These are phyloP conservation scores for Thraustochytrium sp. DNA, from an alignment of 352 stramenopile species.

Conservation along the genomic window DNA sequence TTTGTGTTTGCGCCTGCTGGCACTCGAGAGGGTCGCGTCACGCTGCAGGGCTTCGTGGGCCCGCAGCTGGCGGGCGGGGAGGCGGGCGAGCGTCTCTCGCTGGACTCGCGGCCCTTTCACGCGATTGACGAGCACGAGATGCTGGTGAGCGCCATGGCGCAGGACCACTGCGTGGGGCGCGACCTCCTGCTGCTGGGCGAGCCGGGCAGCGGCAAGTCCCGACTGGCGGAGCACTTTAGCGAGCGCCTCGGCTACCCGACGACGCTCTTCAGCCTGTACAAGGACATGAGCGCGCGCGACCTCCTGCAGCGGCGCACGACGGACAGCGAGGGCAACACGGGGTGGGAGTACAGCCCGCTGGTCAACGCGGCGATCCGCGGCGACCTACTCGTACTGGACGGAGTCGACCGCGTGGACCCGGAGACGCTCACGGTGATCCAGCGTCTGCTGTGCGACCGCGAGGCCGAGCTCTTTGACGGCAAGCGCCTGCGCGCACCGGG, in stretches of 20 bases:
- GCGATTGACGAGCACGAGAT: conserved; percentile 59
- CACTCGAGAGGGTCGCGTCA: not conserved
- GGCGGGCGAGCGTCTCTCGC: not conserved
- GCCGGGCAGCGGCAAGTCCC: conserved; percentile 73
- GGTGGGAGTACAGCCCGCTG: conserved; percentile 82
- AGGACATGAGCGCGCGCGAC: conserved; percentile 85
- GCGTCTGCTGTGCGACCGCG: conserved; percentile 73
- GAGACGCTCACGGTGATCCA: conserved; percentile 79
- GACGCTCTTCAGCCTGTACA: conserved; percentile 81
- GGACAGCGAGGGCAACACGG: conserved; percentile 73
- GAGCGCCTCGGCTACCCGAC: conserved; percentile 68
- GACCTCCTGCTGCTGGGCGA: conserved; percentile 70
- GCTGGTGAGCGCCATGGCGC: conserved; percentile 64
- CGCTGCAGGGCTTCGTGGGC: not conserved
- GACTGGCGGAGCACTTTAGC: conserved; percentile 51
- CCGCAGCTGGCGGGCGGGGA: not conserved
- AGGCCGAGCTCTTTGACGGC: conserved; percentile 77
- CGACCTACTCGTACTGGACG: conserved; percentile 78
- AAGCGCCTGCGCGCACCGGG: conserved; percentile 58
- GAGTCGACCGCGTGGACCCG: conserved; percentile 78
- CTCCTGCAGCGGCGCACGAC: conserved; percentile 78
- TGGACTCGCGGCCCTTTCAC: conserved; percentile 52
- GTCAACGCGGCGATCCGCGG: conserved; percentile 77
- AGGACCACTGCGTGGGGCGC: conserved; percentile 64
- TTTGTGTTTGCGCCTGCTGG: not conserved